Conservation (phyloP, 345 rosid species). For the Lumnitzera littorea region DNA sequence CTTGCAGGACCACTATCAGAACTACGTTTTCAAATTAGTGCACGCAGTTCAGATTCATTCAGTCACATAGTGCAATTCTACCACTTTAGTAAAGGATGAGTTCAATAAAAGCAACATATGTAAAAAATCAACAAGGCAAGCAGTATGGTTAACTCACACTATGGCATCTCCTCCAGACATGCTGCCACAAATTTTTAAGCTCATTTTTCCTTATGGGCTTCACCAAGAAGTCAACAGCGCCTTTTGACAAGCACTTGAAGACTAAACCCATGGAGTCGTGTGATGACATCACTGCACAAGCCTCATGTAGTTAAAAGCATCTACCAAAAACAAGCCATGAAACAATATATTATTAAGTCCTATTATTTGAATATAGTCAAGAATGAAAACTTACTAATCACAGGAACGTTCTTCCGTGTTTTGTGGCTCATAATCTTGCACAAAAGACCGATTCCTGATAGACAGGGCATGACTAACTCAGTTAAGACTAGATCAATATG, state of each 20-base stretch:
- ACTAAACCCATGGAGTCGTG: conserved; percentile 76
- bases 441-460: conserved; percentile 66
- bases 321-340: conserved; percentile 8
- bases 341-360: conserved; percentile 2
- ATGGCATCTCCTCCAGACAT: conserved; percentile 81
- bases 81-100: neutral
- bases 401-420: conserved; percentile 59
- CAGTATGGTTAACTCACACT: conserved; percentile 41
- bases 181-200: conserved; percentile 81
- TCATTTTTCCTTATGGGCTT: conserved; percentile 86
- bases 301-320: conserved; percentile 2
- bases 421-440: conserved; percentile 70
- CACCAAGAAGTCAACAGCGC: conserved; percentile 78
- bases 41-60: too few species aligned
- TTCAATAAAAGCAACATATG: neutral
- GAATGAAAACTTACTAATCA: conserved; percentile 38
- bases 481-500: conserved; percentile 65
- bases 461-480: conserved; percentile 69
- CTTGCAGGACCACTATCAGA: too few species aligned
- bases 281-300: conserved; percentile 74
- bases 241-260: conserved; percentile 75
- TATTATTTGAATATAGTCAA: neutral
- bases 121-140: conserved; percentile 4
- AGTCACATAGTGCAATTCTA: neutral
- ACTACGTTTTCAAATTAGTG: too few species aligned